Evolutionary conservation across 768 basidiomycete species (phyloP).

Genomic region (Rhizopogon salebrosus): DNA sequence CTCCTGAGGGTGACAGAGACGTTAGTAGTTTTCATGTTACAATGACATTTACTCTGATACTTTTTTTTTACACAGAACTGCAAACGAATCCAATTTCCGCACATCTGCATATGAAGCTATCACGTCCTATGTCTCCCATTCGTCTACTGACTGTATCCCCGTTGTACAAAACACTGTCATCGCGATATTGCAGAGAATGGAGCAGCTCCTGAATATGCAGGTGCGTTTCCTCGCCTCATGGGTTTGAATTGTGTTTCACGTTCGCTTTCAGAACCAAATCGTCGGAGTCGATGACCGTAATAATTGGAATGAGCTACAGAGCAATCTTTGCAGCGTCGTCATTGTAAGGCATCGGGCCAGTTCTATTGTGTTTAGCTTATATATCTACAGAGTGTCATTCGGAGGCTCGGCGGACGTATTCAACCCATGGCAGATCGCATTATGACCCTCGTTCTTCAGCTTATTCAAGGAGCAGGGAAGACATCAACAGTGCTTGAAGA

Average conservation of each 20-base stretch:
- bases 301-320: constrained; percentile 98
- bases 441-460: constrained; percentile 85
- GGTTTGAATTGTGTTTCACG: not conserved
- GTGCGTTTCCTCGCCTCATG: constrained; percentile 33
- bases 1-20: constrained; percentile 85
- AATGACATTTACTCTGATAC: constrained; percentile 8
- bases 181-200: constrained; percentile 85
- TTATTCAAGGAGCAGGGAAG: constrained; percentile 85
- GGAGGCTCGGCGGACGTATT: constrained; percentile 78
- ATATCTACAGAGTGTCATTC: constrained; percentile 66
- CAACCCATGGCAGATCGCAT: constrained; percentile 88
- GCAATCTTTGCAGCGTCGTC: constrained; percentile 88
- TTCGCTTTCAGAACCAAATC: constrained; percentile 69
- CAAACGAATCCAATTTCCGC: constrained; percentile 89
- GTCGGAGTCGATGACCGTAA: constrained; percentile 93
- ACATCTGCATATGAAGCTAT: constrained; percentile 97
- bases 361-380: constrained; percentile 1
- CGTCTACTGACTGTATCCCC: constrained; percentile 70
- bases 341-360: constrained; percentile 49
- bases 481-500: constrained; percentile 95
- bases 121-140: constrained; percentile 77
- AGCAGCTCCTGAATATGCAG: constrained; percentile 80
- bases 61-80: constrained; percentile 45
- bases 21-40: constrained; percentile 36
- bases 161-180: constrained; percentile 81